These are phyloP conservation scores for Aegilops longissima DNA, from an alignment of 176 grass and related monocot species.

Conservation along the genomic window DNA sequence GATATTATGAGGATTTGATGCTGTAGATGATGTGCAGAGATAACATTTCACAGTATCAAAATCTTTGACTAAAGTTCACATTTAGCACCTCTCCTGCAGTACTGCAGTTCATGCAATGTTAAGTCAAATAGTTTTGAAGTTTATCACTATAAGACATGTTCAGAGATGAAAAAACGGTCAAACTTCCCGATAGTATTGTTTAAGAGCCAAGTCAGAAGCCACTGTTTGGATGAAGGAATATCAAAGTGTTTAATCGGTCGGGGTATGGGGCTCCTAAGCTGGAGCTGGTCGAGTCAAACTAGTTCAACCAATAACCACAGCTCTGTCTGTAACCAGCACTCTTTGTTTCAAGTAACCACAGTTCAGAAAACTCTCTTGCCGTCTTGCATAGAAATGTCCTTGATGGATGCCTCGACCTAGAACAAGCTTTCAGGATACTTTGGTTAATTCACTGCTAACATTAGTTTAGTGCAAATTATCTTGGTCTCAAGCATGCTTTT, in stretches of 20 bases:
- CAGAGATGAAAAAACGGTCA: background rate
- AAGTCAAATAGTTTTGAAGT: conserved; percentile 45
- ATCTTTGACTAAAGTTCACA: conserved; percentile 1
- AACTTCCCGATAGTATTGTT: background rate
- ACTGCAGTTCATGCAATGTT: background rate
- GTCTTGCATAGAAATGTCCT: no score
- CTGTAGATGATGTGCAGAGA: background rate
- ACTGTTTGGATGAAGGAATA: background rate
- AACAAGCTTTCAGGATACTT: no score
- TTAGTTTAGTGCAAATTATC: no score
- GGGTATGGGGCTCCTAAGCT: background rate
- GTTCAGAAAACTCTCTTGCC: no score
- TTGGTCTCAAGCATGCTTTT: no score
- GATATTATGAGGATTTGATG: background rate
- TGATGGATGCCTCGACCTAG: no score
- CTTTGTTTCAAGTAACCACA: no score
- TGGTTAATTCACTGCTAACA: no score
- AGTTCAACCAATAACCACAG: background rate
- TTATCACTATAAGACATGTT: background rate
- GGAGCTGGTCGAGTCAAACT: background rate
- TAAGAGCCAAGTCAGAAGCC: conserved; percentile 1
- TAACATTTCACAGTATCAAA: background rate
- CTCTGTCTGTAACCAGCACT: no score
- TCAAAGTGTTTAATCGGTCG: conserved; percentile 4
- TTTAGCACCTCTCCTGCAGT: background rate